phyloP scores from a whole-genome alignment of 108 stramenopile genomes.

The Epithemia pelagica region DNA sequence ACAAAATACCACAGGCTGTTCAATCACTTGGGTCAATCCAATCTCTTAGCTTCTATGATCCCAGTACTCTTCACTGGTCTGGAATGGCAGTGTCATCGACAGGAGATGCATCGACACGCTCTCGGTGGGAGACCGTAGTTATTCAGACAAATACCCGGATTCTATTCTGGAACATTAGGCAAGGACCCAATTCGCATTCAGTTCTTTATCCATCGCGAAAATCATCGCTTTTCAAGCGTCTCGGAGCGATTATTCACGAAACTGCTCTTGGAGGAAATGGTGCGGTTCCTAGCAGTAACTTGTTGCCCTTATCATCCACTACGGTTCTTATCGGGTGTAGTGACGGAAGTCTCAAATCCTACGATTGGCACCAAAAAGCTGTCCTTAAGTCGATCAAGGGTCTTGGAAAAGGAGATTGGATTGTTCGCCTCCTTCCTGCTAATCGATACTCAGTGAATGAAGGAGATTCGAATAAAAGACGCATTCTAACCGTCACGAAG shows the following conservation, averaged over 20 bases:
- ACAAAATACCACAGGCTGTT: constrained; percentile 13
- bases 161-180: too few species aligned
- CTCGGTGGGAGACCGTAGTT: not conserved
- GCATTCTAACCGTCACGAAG: constrained; percentile 43
- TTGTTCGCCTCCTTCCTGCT: constrained; percentile 40
- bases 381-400: constrained; percentile 46
- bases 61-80: constrained; percentile 30
- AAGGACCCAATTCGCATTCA: constrained; percentile 21
- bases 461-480: not conserved
- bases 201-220: constrained; percentile 22
- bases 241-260: not conserved
- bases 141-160: constrained; percentile 1
- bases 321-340: constrained; percentile 41
- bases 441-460: constrained; percentile 33
- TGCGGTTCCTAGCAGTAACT: constrained; percentile 12
- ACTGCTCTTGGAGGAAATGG: not conserved
- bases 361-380: constrained; percentile 31
- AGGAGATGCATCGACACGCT: not conserved
- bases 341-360: constrained; percentile 56
- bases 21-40: constrained; percentile 26
- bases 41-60: constrained; percentile 34
- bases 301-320: constrained; percentile 22
- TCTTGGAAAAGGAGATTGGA: constrained; percentile 38
- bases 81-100: too few species aligned
- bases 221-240: not conserved